These are phyloP conservation scores for Venturia effusa DNA, from an alignment of 2,329 filamentous ascomycete genomes.

Conservation along the genomic window DNA sequence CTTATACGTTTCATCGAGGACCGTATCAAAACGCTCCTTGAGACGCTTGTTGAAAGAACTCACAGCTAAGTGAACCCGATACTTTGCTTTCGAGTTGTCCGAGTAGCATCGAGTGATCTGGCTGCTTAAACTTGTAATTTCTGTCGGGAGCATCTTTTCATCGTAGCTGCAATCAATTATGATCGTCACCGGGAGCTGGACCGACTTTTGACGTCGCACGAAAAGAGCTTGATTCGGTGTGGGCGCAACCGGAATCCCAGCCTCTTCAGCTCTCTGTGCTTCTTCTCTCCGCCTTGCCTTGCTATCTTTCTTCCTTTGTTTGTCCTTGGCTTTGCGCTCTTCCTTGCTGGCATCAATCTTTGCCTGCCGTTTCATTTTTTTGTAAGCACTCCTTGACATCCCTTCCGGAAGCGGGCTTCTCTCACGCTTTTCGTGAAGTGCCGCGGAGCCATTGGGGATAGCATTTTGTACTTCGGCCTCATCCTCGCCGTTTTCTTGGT, in stretches of 20 bases:
- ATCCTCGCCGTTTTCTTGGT: background rate
- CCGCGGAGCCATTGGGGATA: background rate
- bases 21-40: conserved; percentile 67
- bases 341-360: conserved; percentile 64
- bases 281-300: conserved; percentile 36
- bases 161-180: conserved; percentile 91
- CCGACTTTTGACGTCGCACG: conserved; percentile 17
- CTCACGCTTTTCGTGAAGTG: conserved; percentile 13
- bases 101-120: conserved; percentile 86
- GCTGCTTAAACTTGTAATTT: conserved; percentile 68
- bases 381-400: conserved; percentile 77
- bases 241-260: conserved; percentile 13
- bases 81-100: conserved; percentile 63
- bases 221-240: conserved; percentile 13
- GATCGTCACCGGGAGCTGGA: conserved; percentile 45
- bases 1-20: conserved; percentile 58
- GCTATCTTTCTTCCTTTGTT: conserved; percentile 44
- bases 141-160: conserved; percentile 75
- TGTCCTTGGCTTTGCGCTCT: conserved; percentile 45
- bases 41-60: conserved; percentile 68
- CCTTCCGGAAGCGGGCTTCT: conserved; percentile 8
- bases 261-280: conserved; percentile 15
- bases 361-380: conserved; percentile 62
- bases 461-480: conserved; percentile 6
- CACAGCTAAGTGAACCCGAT: conserved; percentile 59